Conservation (phyloP, 2,329 filamentous ascomycete species). For the Fusarium graminum region DNA sequence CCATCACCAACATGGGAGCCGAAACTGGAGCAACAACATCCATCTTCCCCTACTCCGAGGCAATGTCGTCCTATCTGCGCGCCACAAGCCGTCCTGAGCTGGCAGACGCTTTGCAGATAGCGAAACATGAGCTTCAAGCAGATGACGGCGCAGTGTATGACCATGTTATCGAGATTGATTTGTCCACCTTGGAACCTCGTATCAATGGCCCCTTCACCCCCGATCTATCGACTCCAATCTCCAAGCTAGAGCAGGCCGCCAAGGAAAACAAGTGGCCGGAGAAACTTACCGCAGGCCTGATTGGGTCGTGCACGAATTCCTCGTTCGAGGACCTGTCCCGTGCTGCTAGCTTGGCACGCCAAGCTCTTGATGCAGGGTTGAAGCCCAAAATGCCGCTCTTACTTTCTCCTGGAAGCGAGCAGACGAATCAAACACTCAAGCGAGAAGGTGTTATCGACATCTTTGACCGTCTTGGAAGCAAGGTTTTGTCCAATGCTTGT, state of each 20-base stretch:
- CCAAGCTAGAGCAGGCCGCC: slow-evolving; percentile 93
- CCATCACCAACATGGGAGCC: slow-evolving; percentile 85
- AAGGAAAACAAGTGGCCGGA: slow-evolving; percentile 92
- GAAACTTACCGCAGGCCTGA: slow-evolving; percentile 85
- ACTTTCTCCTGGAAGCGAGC: slow-evolving; percentile 11
- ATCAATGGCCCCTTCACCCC: slow-evolving; percentile 99
- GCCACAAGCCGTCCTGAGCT: slow-evolving; percentile 72
- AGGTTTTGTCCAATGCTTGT: slow-evolving; percentile 85
- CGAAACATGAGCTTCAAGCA: slow-evolving; percentile 76
- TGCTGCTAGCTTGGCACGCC: slow-evolving; percentile 7
- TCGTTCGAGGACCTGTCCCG: slow-evolving; percentile 12
- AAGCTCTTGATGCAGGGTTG: slow-evolving; percentile 10
- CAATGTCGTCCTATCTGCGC: slow-evolving; percentile 85
- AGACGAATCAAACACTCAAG: slow-evolving; percentile 14
- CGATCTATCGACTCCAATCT: slow-evolving; percentile 96
- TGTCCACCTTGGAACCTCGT: slow-evolving; percentile 93
- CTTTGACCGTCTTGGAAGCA: slow-evolving; percentile 2
- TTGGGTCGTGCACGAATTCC: slow-evolving; percentile 19
- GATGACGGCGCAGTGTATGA: slow-evolving; percentile 92
- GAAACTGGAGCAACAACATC: slow-evolving; percentile 95
- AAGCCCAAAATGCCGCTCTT: slow-evolving; percentile 17
- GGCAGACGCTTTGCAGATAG: slow-evolving; percentile 48
- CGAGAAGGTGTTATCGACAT: slow-evolving; percentile 6
- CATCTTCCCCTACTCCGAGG: slow-evolving; percentile 89
- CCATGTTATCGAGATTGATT: slow-evolving; percentile 94